These are phyloP conservation scores for Clarireedia homoeocarpa DNA, from an alignment of 2,329 filamentous ascomycete genomes.

Conservation along the genomic window DNA sequence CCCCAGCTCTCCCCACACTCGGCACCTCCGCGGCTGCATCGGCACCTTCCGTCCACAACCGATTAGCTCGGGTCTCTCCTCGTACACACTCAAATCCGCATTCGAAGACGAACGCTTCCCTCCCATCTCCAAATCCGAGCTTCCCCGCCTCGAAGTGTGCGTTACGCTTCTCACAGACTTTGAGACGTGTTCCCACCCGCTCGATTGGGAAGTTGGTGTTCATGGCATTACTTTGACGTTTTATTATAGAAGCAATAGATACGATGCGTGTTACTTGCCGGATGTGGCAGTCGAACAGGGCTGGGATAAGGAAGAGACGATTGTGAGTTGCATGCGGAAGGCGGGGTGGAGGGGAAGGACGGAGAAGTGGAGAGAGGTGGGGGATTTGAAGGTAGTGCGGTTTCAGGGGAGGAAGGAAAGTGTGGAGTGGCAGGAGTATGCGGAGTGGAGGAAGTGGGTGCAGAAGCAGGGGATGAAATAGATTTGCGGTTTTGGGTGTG, in stretches of 20 bases:
- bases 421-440: constrained; percentile 66
- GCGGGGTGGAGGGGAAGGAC: constrained; percentile 73
- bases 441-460: constrained; percentile 72
- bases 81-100: constrained; percentile 76
- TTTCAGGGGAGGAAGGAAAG: constrained; percentile 81
- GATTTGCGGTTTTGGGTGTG: no score
- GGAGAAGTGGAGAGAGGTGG: constrained; percentile 66
- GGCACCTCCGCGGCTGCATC: constrained; percentile 81
- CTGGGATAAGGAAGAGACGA: constrained; percentile 88
- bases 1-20: constrained; percentile 17
- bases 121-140: constrained; percentile 45
- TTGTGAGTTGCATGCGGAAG: constrained; percentile 87
- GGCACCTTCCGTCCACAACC: constrained; percentile 81
- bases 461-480: constrained; percentile 2
- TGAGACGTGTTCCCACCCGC: constrained; percentile 60
- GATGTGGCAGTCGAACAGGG: constrained; percentile 89
- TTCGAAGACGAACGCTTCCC: constrained; percentile 56
- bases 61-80: constrained; percentile 63
- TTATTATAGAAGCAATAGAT: constrained; percentile 60
- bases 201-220: constrained; percentile 80
- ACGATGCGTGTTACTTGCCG: constrained; percentile 84
- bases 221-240: constrained; percentile 89
- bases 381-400: constrained; percentile 60
- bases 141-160: constrained; percentile 52
- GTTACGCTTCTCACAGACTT: constrained; percentile 84